Evolutionary conservation across 192 early-diverging fungal species (phyloP).

Genomic region (Jimgerdemannia lactiflua): DNA sequence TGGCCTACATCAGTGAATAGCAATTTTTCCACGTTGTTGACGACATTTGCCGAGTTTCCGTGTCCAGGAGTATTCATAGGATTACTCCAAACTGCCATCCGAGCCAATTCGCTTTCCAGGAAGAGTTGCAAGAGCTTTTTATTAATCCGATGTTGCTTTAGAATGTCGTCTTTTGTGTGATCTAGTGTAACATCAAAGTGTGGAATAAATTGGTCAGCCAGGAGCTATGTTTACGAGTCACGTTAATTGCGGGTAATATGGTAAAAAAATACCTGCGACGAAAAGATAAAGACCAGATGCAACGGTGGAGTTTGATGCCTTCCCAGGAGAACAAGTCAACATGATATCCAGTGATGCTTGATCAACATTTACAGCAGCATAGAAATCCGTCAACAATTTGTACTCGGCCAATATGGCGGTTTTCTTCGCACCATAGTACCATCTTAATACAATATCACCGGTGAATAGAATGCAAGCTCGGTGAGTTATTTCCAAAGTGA

Average conservation of each 20-base stretch:
- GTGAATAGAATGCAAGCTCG: no score
- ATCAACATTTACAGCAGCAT: conserved; percentile 57
- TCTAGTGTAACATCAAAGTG: conserved; percentile 11
- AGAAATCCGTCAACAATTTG: conserved; percentile 64
- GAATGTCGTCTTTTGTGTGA: conserved; percentile 51
- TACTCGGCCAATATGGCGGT: conserved; percentile 58
- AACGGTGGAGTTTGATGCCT: conserved; percentile 24
- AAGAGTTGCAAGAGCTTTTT: conserved; percentile 77
- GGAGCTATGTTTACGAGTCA: no score
- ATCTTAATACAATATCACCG: conserved; percentile 29
- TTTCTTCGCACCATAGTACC: conserved; percentile 77
- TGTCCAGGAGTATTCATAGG: conserved; percentile 52
- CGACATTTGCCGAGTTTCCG: conserved; percentile 29
- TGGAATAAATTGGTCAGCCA: no score
- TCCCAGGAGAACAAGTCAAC: conserved; percentile 37
- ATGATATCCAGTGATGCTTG: conserved; percentile 52
- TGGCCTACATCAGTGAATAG: conserved; percentile 26
- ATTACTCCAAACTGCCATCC: conserved; percentile 81
- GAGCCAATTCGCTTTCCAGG: conserved; percentile 84
- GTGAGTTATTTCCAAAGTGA: conserved; percentile 17
- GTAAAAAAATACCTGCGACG: conserved; percentile 21
- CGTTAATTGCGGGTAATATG: background rate
- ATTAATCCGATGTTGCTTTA: conserved; percentile 41
- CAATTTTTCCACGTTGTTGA: conserved; percentile 21
- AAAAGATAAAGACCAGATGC: conserved; percentile 27